Conservation (phyloP, 805 yeast genomes). For the Hanseniaspora singularis region DNA sequence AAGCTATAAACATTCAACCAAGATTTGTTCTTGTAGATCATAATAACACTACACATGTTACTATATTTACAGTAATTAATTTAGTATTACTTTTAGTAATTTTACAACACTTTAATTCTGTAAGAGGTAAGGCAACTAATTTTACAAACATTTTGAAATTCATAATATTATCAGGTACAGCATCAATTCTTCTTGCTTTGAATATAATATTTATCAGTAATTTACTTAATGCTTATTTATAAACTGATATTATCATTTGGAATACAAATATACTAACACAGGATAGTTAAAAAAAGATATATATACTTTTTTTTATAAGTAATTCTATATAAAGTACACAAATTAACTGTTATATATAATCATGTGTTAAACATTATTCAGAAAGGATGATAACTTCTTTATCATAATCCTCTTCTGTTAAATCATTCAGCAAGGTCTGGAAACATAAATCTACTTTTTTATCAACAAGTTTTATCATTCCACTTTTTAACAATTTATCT, state of each 20-base stretch:
- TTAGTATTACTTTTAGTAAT: conserved; percentile 1
- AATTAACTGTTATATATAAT: too few species aligned
- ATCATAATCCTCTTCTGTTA: not conserved
- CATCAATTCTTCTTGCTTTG: conserved; percentile 6
- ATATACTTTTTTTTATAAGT: not conserved
- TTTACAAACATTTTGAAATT: not conserved
- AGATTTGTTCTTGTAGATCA: conserved; percentile 5
- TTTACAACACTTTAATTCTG: conserved; percentile 2
- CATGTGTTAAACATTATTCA: not conserved
- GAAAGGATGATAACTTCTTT: not conserved
- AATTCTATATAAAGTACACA: not conserved
- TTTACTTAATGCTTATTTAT: conserved; percentile 11
- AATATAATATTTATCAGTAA: conserved; percentile 12
- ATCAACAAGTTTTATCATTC: too few species aligned
- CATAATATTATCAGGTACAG: not conserved
- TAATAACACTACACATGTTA: conserved; percentile 7
- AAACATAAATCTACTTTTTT: too few species aligned
- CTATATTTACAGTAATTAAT: conserved; percentile 1
- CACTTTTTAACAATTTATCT: too few species aligned
- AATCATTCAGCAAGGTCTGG: not conserved
- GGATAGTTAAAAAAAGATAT: not conserved
- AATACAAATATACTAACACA: too few species aligned
- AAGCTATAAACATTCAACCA: conserved; percentile 12
- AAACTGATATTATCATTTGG: not conserved
- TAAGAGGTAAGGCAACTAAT: too few species aligned